Evolutionary conservation across 164 flowering plant genomes (phyloP), one percentile per base, ranked within the genome.

Genomic region (Magnolia sinica): DNA sequence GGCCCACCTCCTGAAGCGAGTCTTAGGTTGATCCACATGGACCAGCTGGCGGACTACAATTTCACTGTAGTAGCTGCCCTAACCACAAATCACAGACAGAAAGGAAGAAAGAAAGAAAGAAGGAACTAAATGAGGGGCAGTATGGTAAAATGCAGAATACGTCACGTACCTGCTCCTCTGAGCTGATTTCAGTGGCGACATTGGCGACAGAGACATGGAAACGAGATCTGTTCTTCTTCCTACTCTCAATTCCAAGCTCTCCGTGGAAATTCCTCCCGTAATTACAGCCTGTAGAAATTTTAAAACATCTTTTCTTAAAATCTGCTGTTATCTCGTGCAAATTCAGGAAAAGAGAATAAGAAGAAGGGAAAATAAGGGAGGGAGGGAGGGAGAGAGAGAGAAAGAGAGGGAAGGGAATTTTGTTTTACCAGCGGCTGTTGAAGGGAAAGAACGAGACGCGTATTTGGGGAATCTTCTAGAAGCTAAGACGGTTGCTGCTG

Each of bases 171-270:
- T 90, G 81, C 27, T 87, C 87, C 24, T 84, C 82, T 74, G 93
- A 79, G 84, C 74, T 87, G 73, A 89, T 77, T 79, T 88, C 90
- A 72, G 97, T 93, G 78, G 97, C 94, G 68, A 95, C 96, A 87
- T 86, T 90, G 64, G 87, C 31, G 61, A 55, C 61, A 16, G 61
- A 55, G 31, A 90, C 84, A 20, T 86, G 76, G 74, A 89, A 58
- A 64, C 76, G 85, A 79, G 88, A 76, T 81, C 89, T 86, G 24
- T 86, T 91, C 77, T 86, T 91, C 77, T 84, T 88, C 83, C 81
- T 87, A 2, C 76, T 50, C 45, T 84, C 82, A 71, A 83, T 68
- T 64, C 84, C 87, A 77, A 88, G 76, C 27, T 91, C 89, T 71
- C 88, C 89, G 85, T 75, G 81, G 8, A 85, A 81, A 76, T 83